These are phyloP conservation scores for Boletus semigastroideus DNA, from an alignment of 1,284 basidiomycete genomes.

Conservation along the genomic window DNA sequence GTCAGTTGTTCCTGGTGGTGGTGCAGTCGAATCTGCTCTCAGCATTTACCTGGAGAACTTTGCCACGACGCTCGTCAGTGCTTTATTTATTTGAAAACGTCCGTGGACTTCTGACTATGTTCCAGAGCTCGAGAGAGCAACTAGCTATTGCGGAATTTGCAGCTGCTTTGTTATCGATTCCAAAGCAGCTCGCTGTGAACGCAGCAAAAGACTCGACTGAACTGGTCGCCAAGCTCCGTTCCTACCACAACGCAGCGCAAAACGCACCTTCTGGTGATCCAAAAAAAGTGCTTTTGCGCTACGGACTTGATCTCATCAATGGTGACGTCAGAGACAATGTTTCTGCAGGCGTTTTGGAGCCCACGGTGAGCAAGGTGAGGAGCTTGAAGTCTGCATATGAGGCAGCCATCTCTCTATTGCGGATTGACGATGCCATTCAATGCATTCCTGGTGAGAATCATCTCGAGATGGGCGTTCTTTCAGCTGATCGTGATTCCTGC, in stretches of 20 bases:
- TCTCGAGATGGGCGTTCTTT: background rate
- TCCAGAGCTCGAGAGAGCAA: conserved; percentile 94
- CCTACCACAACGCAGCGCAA: conserved; percentile 97
- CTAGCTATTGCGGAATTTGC: conserved; percentile 99
- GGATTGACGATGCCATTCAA: conserved; percentile 94
- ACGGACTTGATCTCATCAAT: conserved; percentile 93
- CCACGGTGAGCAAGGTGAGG: conserved; percentile 95
- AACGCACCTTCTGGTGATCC: conserved; percentile 88
- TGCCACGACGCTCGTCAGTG: conserved; percentile 88
- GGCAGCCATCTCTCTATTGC: conserved; percentile 91
- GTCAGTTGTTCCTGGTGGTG: conserved; percentile 94
- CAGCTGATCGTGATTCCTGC: conserved; percentile 29
- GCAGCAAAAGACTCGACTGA: conserved; percentile 99
- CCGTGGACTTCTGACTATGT: conserved; percentile 13
- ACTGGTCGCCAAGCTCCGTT: conserved; percentile 93
- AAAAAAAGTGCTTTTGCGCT: conserved; percentile 93
- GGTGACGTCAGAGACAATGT: conserved; percentile 97
- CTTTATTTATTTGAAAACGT: background rate
- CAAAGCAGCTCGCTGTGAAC: conserved; percentile 96
- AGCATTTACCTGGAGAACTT: conserved; percentile 99
- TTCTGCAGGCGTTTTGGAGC: conserved; percentile 91
- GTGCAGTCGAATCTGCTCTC: conserved; percentile 95
- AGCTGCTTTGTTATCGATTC: conserved; percentile 88
- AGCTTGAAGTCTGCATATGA: conserved; percentile 97
- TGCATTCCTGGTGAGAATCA: conserved; percentile 69